Evolutionary conservation across 495 filamentous ascomycete genomes (phyloP).

Genomic region (Thermochaetoides thermophila): DNA sequence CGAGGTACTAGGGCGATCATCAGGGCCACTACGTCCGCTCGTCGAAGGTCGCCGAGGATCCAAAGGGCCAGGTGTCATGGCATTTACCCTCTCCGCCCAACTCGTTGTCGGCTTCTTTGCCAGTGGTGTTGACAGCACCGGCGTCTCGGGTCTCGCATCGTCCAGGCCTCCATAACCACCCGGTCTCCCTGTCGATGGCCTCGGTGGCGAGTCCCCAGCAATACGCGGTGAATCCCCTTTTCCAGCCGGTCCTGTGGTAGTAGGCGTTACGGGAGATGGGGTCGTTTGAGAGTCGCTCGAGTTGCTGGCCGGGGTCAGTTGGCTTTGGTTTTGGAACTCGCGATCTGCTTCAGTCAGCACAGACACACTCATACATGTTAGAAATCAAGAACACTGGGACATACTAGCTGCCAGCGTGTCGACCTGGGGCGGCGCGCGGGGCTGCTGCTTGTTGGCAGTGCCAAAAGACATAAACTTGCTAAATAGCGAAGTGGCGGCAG

Average conservation of each 20-base stretch:
- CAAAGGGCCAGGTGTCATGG: constrained; percentile 54
- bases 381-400: too few species aligned
- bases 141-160: constrained; percentile 34
- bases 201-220: constrained; percentile 17
- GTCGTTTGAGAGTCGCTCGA: constrained; percentile 38
- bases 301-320: constrained; percentile 47
- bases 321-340: constrained; percentile 40
- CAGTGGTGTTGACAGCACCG: constrained; percentile 16
- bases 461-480: constrained; percentile 22
- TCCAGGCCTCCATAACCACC: constrained; percentile 27
- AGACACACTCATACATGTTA: too few species aligned
- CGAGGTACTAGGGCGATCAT: constrained; percentile 24
- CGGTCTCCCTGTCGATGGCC: constrained; percentile 16
- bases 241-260: constrained; percentile 22
- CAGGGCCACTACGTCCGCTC: constrained; percentile 8
- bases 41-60: constrained; percentile 24
- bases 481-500: constrained; percentile 21
- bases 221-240: constrained; percentile 24
- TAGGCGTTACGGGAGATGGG: constrained; percentile 40
- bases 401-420: constrained; percentile 45
- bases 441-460: constrained; percentile 14
- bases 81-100: constrained; percentile 45
- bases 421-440: constrained; percentile 32
- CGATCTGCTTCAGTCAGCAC: constrained; percentile 45
- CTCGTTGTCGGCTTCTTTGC: constrained; percentile 33